These are phyloP conservation scores for Herpotrichia juniperi DNA, from an alignment of 2,329 filamentous ascomycete species.

Conservation along the genomic window DNA sequence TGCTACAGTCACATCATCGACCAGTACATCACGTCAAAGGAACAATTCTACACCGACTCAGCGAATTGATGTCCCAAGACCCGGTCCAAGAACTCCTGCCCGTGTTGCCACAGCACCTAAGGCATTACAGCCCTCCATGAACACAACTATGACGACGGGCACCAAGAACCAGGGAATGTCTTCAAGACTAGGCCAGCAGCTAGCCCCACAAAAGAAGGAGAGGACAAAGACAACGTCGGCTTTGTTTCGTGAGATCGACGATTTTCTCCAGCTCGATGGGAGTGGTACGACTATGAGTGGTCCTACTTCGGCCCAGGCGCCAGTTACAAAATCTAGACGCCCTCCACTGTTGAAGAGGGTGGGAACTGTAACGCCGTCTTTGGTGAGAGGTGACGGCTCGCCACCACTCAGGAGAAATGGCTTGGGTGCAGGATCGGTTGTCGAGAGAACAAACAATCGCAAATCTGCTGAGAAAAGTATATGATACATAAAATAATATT, in stretches of 20 bases:
- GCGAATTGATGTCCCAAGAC: constrained; percentile 3
- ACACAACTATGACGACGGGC: constrained; percentile 29
- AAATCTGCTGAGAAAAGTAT: neutral
- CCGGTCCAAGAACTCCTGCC: constrained; percentile 12
- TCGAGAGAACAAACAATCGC: neutral
- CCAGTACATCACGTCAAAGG: too few species aligned
- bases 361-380: constrained; percentile 1
- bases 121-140: constrained; percentile 14
- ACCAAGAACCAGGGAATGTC: neutral
- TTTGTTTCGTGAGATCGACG: constrained; percentile 35
- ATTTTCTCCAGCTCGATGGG: constrained; percentile 24
- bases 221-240: constrained; percentile 29
- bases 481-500: neutral
- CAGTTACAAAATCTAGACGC: constrained; percentile 5
- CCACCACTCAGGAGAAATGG: neutral
- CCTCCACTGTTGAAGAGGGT: constrained; percentile 12
- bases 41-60: too few species aligned
- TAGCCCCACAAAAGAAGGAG: neutral
- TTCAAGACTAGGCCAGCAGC: neutral
- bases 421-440: neutral
- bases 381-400: neutral
- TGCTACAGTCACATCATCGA: too few species aligned
- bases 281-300: constrained; percentile 2
- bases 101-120: constrained; percentile 10
- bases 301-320: neutral